phyloP scores from a whole-genome alignment of 352 stramenopile species.

The Lagenidium giganteum region DNA sequence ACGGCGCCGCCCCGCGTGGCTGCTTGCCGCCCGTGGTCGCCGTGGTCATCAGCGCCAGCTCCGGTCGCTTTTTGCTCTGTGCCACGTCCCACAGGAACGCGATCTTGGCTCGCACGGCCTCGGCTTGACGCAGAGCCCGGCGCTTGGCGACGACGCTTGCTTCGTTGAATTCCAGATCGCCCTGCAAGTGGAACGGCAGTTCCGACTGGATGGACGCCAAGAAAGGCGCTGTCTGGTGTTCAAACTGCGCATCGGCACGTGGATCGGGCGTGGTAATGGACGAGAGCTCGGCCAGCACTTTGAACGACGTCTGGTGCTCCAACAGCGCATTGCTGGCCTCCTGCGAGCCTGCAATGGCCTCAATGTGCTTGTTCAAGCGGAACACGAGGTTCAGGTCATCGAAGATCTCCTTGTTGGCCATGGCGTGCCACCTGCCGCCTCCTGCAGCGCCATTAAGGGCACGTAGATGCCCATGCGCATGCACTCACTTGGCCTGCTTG shows the following conservation, averaged over 20 bases:
- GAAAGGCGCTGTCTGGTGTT: slow-evolving; percentile 49
- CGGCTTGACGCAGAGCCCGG: slow-evolving; percentile 40
- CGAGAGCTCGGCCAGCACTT: slow-evolving; percentile 63
- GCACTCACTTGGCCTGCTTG: too few relatives aligned
- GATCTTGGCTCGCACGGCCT: slow-evolving; percentile 36
- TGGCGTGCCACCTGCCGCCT: neutral
- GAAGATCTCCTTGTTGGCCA: slow-evolving; percentile 59
- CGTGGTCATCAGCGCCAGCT: slow-evolving; percentile 8
- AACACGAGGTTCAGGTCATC: slow-evolving; percentile 69
- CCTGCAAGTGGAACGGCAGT: slow-evolving; percentile 74
- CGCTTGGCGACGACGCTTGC: slow-evolving; percentile 48
- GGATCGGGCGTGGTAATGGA: slow-evolving; percentile 32
- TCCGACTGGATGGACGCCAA: slow-evolving; percentile 13
- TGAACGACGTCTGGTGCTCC: slow-evolving; percentile 49
- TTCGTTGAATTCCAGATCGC: slow-evolving; percentile 62
- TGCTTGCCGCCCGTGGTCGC: neutral
- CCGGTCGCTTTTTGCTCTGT: slow-evolving; percentile 27
- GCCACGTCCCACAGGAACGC: slow-evolving; percentile 66
- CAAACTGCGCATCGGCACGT: slow-evolving; percentile 55
- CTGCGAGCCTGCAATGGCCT: slow-evolving; percentile 24
- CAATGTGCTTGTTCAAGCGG: slow-evolving; percentile 66
- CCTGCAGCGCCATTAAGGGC: too few relatives aligned
- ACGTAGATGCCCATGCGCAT: too few relatives aligned
- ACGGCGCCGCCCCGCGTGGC: slow-evolving; percentile 12
- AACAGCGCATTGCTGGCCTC: slow-evolving; percentile 20